Conservation (phyloP, 164 flowering plant genomes). For the Stephania cephalantha region DNA sequence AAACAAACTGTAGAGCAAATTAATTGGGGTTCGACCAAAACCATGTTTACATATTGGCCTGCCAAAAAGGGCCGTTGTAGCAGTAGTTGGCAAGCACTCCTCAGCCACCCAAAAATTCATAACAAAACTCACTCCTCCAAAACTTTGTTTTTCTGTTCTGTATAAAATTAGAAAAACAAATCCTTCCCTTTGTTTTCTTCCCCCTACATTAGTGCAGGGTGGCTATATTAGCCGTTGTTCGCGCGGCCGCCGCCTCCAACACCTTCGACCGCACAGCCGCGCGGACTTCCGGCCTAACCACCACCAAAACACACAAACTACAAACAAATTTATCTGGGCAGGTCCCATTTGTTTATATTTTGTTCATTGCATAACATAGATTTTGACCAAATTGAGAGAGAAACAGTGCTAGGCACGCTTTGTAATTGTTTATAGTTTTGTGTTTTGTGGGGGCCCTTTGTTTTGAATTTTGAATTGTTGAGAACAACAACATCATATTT, state of each 20-base stretch:
- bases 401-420: conserved; percentile 3
- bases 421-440: neutral
- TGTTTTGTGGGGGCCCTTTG: neutral
- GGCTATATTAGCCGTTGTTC: neutral
- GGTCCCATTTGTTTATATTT: too few species aligned
- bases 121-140: neutral
- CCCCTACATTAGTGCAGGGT: neutral
- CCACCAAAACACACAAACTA: neutral
- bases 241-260: neutral
- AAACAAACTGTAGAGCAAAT: neutral
- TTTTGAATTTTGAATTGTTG: conserved; percentile 6
- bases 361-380: neutral
- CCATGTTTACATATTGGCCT: neutral
- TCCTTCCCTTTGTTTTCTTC: neutral
- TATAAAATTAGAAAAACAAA: neutral
- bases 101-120: neutral
- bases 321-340: neutral
- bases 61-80: neutral
- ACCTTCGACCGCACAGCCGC: neutral
- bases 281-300: conserved; percentile 1
- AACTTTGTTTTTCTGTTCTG: neutral
- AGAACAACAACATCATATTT: neutral
- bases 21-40: neutral
- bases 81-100: neutral
- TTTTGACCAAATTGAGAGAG: neutral